These are phyloP conservation scores for barrel medic (Medicago truncatula) DNA, from an alignment of 306 rosid species.

Conservation along the genomic window MtrunA17r5.0-ANR NC_053047.1:2455001-2455500, in stretches of 20 bases:
- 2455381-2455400: slow-evolving; percentile 47
- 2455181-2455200: slow-evolving; percentile 63
- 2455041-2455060: slow-evolving; percentile 86
- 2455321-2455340: slow-evolving; percentile 63
- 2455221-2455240: slow-evolving; percentile 56
- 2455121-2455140: slow-evolving; percentile 96
- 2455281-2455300: slow-evolving; percentile 98
- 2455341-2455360: slow-evolving; percentile 57
- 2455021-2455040: slow-evolving; percentile 78
- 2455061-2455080: slow-evolving; percentile 96
- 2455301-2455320: slow-evolving; percentile 70
- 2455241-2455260: slow-evolving; percentile 81
- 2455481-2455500: no score
- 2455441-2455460: background rate
- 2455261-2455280: slow-evolving; percentile 82
- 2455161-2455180: slow-evolving; percentile 58
- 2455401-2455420: slow-evolving; percentile 61
- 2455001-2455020: slow-evolving; percentile 78
- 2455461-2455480: background rate
- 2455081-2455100: slow-evolving; percentile 87
- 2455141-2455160: slow-evolving; percentile 71
- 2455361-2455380: slow-evolving; percentile 58
- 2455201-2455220: slow-evolving; percentile 54
- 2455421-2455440: slow-evolving; percentile 29
- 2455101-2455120: slow-evolving; percentile 91